These are phyloP conservation scores for Trichosanthes truncata DNA, from an alignment of 306 rosid genomes.

Conservation along the genomic window DNA sequence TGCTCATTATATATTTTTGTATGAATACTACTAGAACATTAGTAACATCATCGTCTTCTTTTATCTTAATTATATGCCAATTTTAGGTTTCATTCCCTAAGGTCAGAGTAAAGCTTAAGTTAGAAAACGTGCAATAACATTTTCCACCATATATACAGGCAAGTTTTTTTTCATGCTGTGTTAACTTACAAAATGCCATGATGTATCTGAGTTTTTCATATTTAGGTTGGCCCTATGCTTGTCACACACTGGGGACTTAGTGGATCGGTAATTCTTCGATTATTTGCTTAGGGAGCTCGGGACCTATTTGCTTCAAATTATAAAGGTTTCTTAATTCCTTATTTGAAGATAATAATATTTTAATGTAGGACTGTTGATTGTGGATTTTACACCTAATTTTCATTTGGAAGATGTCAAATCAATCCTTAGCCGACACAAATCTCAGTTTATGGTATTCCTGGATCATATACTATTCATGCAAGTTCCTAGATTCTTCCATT, in stretches of 20 bases:
- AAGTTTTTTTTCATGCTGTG: constrained; percentile 9
- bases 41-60: not conserved
- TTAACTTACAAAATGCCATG: constrained; percentile 7
- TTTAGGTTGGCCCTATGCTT: constrained; percentile 78
- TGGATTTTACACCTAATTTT: constrained; percentile 74
- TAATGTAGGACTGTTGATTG: constrained; percentile 55
- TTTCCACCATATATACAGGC: constrained; percentile 80
- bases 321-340: constrained; percentile 34
- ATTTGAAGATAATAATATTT: constrained; percentile 13
- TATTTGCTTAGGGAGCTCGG: constrained; percentile 97
- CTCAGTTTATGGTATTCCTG: constrained; percentile 46
- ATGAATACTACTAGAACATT: not conserved
- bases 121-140: constrained; percentile 42
- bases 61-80: not conserved
- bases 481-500: not conserved
- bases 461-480: not conserved
- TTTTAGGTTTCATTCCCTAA: constrained; percentile 70
- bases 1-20: not conserved
- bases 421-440: constrained; percentile 57
- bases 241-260: constrained; percentile 98
- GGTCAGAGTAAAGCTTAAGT: constrained; percentile 64
- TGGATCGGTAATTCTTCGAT: constrained; percentile 80
- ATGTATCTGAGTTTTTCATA: not conserved
- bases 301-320: constrained; percentile 54
- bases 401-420: constrained; percentile 55